A percentile compares a stretch with the other conserved stretches of the same genome.
phyloP scores from a whole-genome alignment of 1,139 yeast species.

The Geotrichum histeridarum region DNA sequence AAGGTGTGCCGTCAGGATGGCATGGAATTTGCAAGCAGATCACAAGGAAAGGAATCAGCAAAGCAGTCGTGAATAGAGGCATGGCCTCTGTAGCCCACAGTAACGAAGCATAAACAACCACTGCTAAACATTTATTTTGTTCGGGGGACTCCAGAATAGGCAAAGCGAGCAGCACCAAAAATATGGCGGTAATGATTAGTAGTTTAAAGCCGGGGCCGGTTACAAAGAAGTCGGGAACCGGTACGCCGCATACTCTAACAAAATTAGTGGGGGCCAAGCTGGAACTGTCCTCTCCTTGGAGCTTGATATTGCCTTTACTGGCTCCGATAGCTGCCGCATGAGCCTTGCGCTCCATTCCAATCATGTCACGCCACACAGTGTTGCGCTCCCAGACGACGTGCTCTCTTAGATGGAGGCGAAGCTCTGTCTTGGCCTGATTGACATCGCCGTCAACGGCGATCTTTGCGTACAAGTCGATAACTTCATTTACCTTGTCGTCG shows the following conservation, averaged over 20 bases:
- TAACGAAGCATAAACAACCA: slow-evolving; percentile 70
- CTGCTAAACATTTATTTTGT: slow-evolving; percentile 78
- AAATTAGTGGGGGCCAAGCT: slow-evolving; percentile 11
- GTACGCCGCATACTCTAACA: slow-evolving; percentile 18
- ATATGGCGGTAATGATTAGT: slow-evolving; percentile 44
- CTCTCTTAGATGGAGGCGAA: slow-evolving; percentile 74
- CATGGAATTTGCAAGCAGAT: slow-evolving; percentile 70
- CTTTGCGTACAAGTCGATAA: slow-evolving; percentile 49
- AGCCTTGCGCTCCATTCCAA: slow-evolving; percentile 73
- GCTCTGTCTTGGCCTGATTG: slow-evolving; percentile 57
- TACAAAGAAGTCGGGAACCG: slow-evolving; percentile 26
- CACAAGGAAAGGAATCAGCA: slow-evolving; percentile 72
- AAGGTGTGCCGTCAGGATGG: slow-evolving; percentile 43
- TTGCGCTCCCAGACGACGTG: slow-evolving; percentile 95
- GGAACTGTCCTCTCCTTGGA: slow-evolving; percentile 21
- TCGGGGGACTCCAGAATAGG: slow-evolving; percentile 51
- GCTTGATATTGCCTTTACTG: slow-evolving; percentile 16
- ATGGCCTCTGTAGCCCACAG: slow-evolving; percentile 93
- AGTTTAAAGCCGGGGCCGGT: slow-evolving; percentile 31
- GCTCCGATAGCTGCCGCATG: slow-evolving; percentile 47
- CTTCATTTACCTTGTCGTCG: slow-evolving; percentile 45
- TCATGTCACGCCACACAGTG: slow-evolving; percentile 96
- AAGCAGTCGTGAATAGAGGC: slow-evolving; percentile 80
- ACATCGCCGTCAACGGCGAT: slow-evolving; percentile 42
- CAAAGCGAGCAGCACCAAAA: slow-evolving; percentile 48